A percentile compares a stretch with the other conserved stretches of the same genome.
These are phyloP conservation scores for Pythium aristosporum DNA, from an alignment of 352 stramenopile species.

Conservation along the genomic window DNA sequence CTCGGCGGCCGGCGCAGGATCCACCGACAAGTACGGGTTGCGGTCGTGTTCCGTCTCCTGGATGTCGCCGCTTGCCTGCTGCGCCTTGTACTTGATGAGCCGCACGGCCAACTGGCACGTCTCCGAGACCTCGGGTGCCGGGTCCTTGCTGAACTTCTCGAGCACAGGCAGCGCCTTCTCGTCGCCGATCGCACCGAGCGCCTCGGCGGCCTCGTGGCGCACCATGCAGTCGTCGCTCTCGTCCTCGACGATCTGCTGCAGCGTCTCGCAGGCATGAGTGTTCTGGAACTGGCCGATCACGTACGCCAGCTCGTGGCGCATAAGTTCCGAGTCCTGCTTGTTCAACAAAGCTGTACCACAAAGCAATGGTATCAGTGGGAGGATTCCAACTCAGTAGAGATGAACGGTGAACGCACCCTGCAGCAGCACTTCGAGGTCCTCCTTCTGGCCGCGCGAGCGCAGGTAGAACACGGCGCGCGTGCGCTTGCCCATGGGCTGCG, in stretches of 20 bases:
- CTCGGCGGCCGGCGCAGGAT: slow-evolving; percentile 91
- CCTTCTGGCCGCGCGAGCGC: slow-evolving; percentile 72
- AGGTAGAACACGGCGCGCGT: slow-evolving; percentile 93
- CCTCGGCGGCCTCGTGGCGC: slow-evolving; percentile 94
- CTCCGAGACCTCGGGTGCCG: slow-evolving; percentile 91
- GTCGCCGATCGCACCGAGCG: slow-evolving; percentile 95
- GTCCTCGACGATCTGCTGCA: slow-evolving; percentile 81
- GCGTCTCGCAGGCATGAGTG: slow-evolving; percentile 67
- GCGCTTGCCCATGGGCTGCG: slow-evolving; percentile 86
- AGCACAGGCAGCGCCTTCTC: slow-evolving; percentile 79
- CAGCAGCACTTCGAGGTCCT: slow-evolving; percentile 78
- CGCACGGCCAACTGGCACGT: slow-evolving; percentile 94
- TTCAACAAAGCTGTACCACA: slow-evolving; percentile 64
- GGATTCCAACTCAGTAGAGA: too few relatives aligned
- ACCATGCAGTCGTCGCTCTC: slow-evolving; percentile 91
- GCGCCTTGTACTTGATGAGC: slow-evolving; percentile 90
- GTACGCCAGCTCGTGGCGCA: slow-evolving; percentile 98
- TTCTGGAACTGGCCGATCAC: slow-evolving; percentile 98
- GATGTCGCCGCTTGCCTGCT: slow-evolving; percentile 51
- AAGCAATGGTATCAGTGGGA: neutral
- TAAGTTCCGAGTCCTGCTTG: slow-evolving; percentile 90
- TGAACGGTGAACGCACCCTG: slow-evolving; percentile 26
- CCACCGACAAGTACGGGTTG: slow-evolving; percentile 94
- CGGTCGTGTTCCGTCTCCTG: slow-evolving; percentile 65
- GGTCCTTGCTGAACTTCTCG: slow-evolving; percentile 78